These are phyloP conservation scores for Fomitiporia mediterranea DNA, from an alignment of 1,284 basidiomycete species.

Conservation along the genomic window DNA sequence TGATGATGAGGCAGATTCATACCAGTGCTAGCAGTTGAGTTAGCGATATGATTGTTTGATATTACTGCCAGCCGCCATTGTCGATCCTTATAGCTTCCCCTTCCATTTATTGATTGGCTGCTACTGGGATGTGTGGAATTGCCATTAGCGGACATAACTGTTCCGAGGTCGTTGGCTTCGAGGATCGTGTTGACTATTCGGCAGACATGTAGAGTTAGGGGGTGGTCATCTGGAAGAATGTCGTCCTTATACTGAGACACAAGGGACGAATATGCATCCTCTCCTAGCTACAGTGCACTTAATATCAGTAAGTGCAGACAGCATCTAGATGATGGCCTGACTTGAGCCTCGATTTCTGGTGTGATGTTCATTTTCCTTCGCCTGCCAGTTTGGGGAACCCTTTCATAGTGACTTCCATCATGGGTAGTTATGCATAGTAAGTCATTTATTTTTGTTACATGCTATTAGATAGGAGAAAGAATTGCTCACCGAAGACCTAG, in stretches of 20 bases:
- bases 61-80: conserved; percentile 79
- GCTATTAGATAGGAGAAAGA: neutral
- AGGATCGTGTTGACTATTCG: conserved; percentile 71
- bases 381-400: conserved; percentile 77
- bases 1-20: conserved; percentile 20
- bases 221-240: conserved; percentile 68
- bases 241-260: conserved; percentile 43
- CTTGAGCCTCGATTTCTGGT: conserved; percentile 1
- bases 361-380: conserved; percentile 78
- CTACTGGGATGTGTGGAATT: conserved; percentile 22
- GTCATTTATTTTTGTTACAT: too few relatives aligned
- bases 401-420: conserved; percentile 52
- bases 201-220: conserved; percentile 62
- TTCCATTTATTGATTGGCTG: neutral
- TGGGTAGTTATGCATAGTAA: too few relatives aligned
- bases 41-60: conserved; percentile 66
- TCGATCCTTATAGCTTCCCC: neutral
- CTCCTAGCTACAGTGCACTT: neutral
- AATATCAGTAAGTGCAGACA: neutral
- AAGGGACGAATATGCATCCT: neutral
- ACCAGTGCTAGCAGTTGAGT: conserved; percentile 81
- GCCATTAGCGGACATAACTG: too few relatives aligned
- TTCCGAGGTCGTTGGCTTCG: conserved; percentile 65
- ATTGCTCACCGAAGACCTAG: neutral
- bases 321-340: neutral